Conservation (phyloP, 2,329 filamentous ascomycete genomes). For the Ceratocystis huliohia region DNA sequence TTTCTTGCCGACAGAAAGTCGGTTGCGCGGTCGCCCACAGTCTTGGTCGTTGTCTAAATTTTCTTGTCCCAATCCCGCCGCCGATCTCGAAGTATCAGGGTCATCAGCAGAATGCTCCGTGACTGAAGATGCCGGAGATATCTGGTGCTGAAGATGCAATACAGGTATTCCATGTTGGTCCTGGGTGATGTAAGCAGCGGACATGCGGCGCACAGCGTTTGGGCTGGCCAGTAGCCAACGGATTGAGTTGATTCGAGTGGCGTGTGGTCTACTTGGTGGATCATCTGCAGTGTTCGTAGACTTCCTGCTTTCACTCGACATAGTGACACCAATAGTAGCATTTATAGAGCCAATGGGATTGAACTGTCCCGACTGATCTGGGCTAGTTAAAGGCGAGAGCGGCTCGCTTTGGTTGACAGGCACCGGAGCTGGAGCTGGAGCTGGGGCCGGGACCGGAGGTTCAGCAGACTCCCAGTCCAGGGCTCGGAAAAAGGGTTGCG, state of each 20-base stretch:
- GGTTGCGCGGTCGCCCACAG: background rate
- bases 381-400: constrained; percentile 16
- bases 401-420: constrained; percentile 10
- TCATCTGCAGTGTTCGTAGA: background rate
- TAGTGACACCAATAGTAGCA: background rate
- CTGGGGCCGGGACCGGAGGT: background rate
- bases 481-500: constrained; percentile 6
- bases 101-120: background rate
- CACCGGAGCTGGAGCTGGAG: background rate
- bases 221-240: constrained; percentile 11
- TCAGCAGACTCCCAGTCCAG: constrained; percentile 3
- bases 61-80: background rate
- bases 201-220: constrained; percentile 4
- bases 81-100: background rate
- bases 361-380: background rate
- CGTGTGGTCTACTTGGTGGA: background rate
- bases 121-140: background rate
- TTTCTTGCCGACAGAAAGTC: background rate
- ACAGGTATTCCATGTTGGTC: constrained; percentile 2
- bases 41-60: background rate
- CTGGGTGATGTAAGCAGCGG: constrained; percentile 12
- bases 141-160: constrained; percentile 7
- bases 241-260: constrained; percentile 11
- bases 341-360: background rate
- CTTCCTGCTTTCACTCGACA: background rate